Evolutionary conservation across 2,329 filamentous ascomycete genomes (phyloP).

Genomic region (Epichloe sibirici): DNA sequence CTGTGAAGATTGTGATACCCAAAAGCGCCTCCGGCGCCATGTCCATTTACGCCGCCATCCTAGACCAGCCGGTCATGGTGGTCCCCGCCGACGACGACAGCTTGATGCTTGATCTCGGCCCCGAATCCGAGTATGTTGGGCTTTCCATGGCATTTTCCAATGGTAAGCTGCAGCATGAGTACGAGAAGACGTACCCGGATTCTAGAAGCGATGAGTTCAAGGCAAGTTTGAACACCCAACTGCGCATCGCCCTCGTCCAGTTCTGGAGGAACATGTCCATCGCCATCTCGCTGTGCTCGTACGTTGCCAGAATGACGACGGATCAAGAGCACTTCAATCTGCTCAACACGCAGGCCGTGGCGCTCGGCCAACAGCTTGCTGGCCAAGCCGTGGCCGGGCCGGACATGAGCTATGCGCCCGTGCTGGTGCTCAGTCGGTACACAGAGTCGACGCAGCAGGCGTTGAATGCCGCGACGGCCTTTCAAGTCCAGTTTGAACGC

Average conservation of each 20-base stretch:
- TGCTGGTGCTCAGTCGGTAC: not conserved
- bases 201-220: not conserved
- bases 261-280: not conserved
- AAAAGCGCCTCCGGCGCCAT: not conserved
- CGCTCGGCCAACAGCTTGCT: not conserved
- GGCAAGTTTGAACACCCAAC: not conserved
- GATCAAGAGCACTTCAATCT: not conserved
- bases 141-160: rapidly evolving
- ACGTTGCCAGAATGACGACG: not conserved
- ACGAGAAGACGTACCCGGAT: not conserved
- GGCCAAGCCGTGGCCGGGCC: not conserved
- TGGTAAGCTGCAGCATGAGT: not conserved
- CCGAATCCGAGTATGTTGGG: not conserved
- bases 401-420: not conserved
- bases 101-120: not conserved
- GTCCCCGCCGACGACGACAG: not conserved
- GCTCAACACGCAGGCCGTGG: not conserved
- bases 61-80: not conserved
- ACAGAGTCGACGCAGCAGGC: not conserved
- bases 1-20: not conserved
- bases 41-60: not conserved
- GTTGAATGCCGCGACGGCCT: not conserved
- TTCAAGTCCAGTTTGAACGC: not conserved
- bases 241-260: not conserved
- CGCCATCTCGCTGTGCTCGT: not conserved